phyloP scores from a whole-genome alignment of 495 filamentous ascomycete genomes.

The Acidiella bohemica region DNA sequence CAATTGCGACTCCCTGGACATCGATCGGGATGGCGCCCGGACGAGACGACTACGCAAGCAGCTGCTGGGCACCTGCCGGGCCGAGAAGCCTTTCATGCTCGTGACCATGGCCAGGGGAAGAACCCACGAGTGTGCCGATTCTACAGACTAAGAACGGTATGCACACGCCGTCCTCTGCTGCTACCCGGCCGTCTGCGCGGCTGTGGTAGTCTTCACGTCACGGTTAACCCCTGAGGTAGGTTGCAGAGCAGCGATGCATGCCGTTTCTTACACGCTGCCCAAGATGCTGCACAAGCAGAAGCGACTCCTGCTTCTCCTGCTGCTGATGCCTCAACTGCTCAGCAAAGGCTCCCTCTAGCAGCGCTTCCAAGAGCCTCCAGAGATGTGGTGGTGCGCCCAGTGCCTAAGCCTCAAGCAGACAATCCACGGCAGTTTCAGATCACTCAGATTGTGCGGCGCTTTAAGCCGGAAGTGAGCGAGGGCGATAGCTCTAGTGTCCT shows the following conservation, averaged over 20 bases:
- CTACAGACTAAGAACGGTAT: conserved; percentile 25
- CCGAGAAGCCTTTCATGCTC: not conserved
- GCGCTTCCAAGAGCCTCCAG: not conserved
- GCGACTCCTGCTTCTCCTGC: no score
- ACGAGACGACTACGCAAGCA: no score
- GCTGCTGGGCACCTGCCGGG: no score
- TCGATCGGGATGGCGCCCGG: no score
- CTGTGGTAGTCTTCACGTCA: not conserved
- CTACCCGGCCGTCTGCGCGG: not conserved
- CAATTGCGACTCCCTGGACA: no score
- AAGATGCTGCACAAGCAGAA: no score
- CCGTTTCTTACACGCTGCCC: conserved; percentile 21
- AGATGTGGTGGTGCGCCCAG: conserved; percentile 45
- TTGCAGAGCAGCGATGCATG: conserved; percentile 26
- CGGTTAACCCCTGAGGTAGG: conserved; percentile 9
- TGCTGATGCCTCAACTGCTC: no score
- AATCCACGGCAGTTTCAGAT: conserved; percentile 67
- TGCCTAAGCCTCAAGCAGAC: conserved; percentile 48
- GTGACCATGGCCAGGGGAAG: not conserved
- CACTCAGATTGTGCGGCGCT: conserved; percentile 60
- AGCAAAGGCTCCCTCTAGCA: not conserved
- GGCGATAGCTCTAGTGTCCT: conserved; percentile 43
- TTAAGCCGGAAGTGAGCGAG: conserved; percentile 44
- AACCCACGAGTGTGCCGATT: conserved; percentile 22
- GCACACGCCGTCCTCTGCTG: not conserved